Base-by-base conservation (phyloP, 177 flowering plant genomes). In the Tripterygium wilfordii region DNA sequence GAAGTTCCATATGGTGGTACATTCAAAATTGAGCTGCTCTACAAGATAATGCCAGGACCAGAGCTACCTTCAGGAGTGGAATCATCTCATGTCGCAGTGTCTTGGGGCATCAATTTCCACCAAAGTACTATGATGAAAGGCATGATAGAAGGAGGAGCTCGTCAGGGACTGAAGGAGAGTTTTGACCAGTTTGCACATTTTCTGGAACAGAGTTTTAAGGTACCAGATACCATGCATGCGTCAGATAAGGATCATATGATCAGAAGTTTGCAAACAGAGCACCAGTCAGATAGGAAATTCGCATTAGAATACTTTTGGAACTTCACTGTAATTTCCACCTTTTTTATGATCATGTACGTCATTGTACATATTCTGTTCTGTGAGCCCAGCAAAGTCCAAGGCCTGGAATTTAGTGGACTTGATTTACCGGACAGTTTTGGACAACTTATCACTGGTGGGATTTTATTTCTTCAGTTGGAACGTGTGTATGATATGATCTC, bases 371-470 rank as follows among this genome's bases (percentile, higher is more conserved):
- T 88, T 36, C 28, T 76, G 8, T 63, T 81, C 0, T 74, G 70
- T 53, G 61, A 58, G 16, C 64, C 67, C 5, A 49, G 66, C 36
- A 52, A 51, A 37, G 46, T 42, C 16, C 74, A 61, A 27, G 90
- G 90, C 1, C 63, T 84, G 56, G 96, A 88, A 39, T 70, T 82
- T 51, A 23, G 28, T 50, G 91, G 88, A 37, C 61, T 85, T 52
- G 95, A 88, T 58, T 68, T 88, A 68, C 95, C 96, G 0, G 91
- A 88, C 60, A 77, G 76, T 57, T 61, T 88, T 48, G 89, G 96
- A 14, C 86, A 88, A 67, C 54, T 82, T 50, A 35, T 82, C 38
- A 67, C 78, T 2, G 42, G 72, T 50, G 88, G 75, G 29, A 62
- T 88, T 40, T 32, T 84, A 32, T 58, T 78, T 22, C 48, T 80